Evolutionary conservation across 169 alveolate species (phyloP).

Genomic region (Amoebophrya sp.): DNA sequence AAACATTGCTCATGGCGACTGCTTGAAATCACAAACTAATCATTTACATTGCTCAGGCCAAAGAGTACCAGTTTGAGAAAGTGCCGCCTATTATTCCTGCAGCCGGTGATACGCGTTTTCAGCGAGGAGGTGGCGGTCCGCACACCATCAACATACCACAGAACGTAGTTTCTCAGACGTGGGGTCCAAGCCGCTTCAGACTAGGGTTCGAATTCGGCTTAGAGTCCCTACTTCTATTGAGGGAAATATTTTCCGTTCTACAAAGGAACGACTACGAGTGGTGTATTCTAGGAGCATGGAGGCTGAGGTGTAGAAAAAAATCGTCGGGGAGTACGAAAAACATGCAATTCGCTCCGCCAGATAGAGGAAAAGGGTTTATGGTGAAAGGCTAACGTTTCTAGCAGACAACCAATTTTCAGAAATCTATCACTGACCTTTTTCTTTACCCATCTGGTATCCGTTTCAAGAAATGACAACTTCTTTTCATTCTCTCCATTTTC

Average conservation of each 20-base stretch:
- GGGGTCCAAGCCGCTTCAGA: background rate
- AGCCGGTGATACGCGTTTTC: background rate
- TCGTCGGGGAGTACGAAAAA: too few species aligned
- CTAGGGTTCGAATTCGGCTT: background rate
- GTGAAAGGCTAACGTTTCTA: too few species aligned
- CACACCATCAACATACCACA: constrained; percentile 5
- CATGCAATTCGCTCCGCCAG: too few species aligned
- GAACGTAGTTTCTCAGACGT: constrained; percentile 6
- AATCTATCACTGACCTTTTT: too few species aligned
- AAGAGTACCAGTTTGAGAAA: background rate
- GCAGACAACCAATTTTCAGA: too few species aligned
- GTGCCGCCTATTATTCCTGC: background rate
- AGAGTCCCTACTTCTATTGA: background rate
- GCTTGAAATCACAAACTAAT: too few species aligned
- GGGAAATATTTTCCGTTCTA: background rate
- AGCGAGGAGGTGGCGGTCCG: background rate
- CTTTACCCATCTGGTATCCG: too few species aligned
- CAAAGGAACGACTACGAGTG: background rate
- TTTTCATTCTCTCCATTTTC: too few species aligned
- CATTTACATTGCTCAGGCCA: too few species aligned
- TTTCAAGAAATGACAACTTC: too few species aligned
- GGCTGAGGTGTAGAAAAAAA: background rate
- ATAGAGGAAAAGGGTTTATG: too few species aligned
- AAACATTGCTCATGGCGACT: too few species aligned
- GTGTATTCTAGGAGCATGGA: background rate